Evolutionary conservation across 2,329 filamentous ascomycete genomes (phyloP).

Genomic region (Neophaeococcomyces mojaviensis): DNA sequence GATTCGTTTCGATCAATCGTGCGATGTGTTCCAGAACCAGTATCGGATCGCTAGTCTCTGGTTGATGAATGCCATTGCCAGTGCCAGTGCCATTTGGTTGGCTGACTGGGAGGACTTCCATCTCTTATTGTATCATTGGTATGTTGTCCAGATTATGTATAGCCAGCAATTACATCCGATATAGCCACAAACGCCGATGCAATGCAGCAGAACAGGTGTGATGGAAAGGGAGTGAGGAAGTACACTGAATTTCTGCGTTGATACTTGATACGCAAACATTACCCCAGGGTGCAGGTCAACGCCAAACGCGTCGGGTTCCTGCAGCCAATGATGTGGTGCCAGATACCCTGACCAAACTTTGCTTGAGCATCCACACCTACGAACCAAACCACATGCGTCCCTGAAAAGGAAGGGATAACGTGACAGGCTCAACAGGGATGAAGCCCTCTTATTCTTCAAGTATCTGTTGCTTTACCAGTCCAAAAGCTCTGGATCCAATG

Average conservation of each 20-base stretch:
- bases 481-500: too few relatives aligned
- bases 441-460: too few relatives aligned
- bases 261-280: not conserved
- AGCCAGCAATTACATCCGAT: not conserved
- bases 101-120: conserved; percentile 20
- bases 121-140: conserved; percentile 9
- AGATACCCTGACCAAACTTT: too few relatives aligned
- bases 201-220: conserved; percentile 15
- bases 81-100: conserved; percentile 20
- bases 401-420: too few relatives aligned
- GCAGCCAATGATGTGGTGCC: too few relatives aligned
- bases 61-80: conserved; percentile 6
- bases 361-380: too few relatives aligned
- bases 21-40: conserved; percentile 65
- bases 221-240: too few relatives aligned
- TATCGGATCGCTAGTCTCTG: conserved; percentile 52
- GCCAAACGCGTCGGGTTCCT: too few relatives aligned
- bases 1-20: conserved; percentile 62
- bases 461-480: too few relatives aligned
- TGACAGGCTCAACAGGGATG: too few relatives aligned
- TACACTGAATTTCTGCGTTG: not conserved
- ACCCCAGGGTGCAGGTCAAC: not conserved
- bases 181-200: conserved; percentile 15
- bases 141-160: not conserved
- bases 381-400: too few relatives aligned